Conservation (phyloP, 2,329 filamentous ascomycete genomes). For the Fusarium cicatricum region DNA sequence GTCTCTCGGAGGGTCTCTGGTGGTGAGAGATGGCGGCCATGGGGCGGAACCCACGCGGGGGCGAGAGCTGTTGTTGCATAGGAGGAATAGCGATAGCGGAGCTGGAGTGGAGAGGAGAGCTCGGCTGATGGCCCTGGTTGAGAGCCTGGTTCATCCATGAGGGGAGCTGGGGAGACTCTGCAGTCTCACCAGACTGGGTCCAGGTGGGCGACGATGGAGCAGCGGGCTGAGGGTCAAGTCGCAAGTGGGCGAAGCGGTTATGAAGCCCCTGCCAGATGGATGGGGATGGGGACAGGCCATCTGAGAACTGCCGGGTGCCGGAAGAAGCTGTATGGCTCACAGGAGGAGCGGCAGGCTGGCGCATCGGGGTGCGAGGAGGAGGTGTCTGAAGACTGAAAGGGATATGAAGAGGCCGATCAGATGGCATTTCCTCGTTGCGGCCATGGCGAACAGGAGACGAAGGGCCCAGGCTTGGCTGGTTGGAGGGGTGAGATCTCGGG, state of each 20-base stretch:
- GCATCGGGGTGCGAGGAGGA: constrained; percentile 4
- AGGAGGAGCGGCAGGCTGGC: constrained; percentile 12
- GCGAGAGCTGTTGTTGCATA: not conserved
- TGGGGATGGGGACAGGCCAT: constrained; percentile 11
- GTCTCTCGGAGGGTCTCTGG: not conserved
- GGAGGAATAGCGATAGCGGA: not conserved
- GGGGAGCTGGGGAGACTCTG: not conserved
- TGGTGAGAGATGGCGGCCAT: constrained; percentile 32
- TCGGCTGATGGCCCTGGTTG: not conserved
- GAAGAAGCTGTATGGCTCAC: not conserved
- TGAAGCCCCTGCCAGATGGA: constrained; percentile 23
- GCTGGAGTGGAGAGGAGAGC: not conserved
- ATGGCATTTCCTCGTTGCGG: not conserved
- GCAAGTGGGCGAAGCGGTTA: constrained; percentile 11
- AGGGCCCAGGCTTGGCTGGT: not conserved
- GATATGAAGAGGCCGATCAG: not conserved
- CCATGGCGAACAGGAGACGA: not conserved
- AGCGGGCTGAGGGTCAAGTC: not conserved
- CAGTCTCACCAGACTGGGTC: not conserved
- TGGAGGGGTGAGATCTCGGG: not conserved
- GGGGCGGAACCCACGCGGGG: constrained; percentile 32
- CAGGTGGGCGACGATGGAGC: not conserved
- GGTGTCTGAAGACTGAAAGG: not conserved
- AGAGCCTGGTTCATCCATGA: constrained; percentile 3
- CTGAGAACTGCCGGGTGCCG: constrained; percentile 3